These are phyloP conservation scores for Tolypocladium album DNA, from an alignment of 2,329 filamentous ascomycete species.

Conservation along the genomic window DNA sequence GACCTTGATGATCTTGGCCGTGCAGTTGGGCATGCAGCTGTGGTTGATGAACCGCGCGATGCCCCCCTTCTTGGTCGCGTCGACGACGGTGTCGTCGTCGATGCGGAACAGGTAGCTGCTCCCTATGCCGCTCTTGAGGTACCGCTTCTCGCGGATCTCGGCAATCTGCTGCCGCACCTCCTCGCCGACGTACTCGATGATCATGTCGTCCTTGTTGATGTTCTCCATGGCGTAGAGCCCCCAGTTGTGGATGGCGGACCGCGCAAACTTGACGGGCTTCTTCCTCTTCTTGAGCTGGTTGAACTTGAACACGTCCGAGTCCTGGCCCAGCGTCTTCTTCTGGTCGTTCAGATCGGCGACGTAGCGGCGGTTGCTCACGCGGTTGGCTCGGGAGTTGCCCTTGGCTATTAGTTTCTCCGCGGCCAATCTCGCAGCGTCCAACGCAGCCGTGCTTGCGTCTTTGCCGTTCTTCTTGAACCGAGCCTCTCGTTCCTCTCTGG, in stretches of 20 bases:
- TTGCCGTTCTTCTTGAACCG: conserved; percentile 55
- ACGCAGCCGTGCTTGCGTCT: conserved; percentile 53
- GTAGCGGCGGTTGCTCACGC: conserved; percentile 88
- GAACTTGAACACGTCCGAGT: conserved; percentile 89
- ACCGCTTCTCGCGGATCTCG: conserved; percentile 86
- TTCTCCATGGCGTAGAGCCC: conserved; percentile 96
- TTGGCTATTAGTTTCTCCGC: conserved; percentile 75
- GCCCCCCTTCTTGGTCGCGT: conserved; percentile 96
- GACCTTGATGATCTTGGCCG: conserved; percentile 98
- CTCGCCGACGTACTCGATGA: conserved; percentile 98
- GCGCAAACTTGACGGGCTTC: conserved; percentile 96
- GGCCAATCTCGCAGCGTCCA: conserved; percentile 61
- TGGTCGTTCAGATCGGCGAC: conserved; percentile 93
- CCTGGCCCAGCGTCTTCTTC: conserved; percentile 72
- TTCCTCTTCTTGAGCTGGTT: conserved; percentile 99
- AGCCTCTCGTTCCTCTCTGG: conserved; percentile 84
- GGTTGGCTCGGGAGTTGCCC: conserved; percentile 84
- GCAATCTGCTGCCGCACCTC: conserved; percentile 94
- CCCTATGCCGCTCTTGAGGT: conserved; percentile 92
- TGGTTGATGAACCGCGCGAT: conserved; percentile 99
- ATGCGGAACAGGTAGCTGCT: conserved; percentile 98
- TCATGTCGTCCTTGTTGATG: conserved; percentile 96
- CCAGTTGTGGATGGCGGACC: conserved; percentile 98
- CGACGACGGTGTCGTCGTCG: conserved; percentile 93
- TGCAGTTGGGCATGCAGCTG: conserved; percentile 96